These are phyloP conservation scores for Metroxylon sagu DNA, from an alignment of 176 grass and related monocot species.

Conservation along the genomic window DNA sequence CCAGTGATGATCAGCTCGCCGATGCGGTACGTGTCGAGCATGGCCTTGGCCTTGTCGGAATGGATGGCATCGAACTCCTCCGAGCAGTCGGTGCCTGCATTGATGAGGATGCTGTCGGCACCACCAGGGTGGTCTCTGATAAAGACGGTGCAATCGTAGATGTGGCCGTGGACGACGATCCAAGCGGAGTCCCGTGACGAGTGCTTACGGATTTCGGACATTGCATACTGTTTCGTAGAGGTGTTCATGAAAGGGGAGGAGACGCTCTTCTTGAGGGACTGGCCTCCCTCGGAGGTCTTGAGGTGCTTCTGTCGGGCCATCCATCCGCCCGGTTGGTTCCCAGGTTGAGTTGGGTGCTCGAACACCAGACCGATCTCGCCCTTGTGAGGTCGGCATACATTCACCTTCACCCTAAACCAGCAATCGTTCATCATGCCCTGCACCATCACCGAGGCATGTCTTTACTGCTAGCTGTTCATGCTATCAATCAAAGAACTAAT, in stretches of 20 bases:
- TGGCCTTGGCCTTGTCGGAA: conserved; percentile 46
- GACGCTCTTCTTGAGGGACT: conserved; percentile 49
- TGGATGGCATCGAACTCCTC: conserved; percentile 96
- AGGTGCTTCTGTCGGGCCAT: conserved; percentile 48
- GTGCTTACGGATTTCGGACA: conserved; percentile 60
- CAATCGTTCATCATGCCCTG: conserved; percentile 99
- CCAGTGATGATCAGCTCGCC: conserved; percentile 40
- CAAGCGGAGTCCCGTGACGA: conserved; percentile 49
- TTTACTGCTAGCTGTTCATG: background rate
- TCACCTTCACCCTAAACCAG: conserved; percentile 79
- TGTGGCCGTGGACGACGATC: conserved; percentile 71
- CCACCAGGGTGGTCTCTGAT: conserved; percentile 90
- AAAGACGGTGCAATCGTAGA: conserved; percentile 74
- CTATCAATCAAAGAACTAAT: background rate
- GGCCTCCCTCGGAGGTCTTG: conserved; percentile 20
- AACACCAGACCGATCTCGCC: conserved; percentile 61
- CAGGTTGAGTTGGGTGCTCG: conserved; percentile 74
- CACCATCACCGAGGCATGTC: background rate
- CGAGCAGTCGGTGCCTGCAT: conserved; percentile 80
- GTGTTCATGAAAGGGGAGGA: conserved; percentile 56
- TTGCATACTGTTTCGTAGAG: conserved; percentile 7
- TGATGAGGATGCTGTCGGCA: conserved; percentile 84
- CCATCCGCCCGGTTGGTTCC: conserved; percentile 63
- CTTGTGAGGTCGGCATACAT: conserved; percentile 38
- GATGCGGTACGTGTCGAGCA: conserved; percentile 55